Evolutionary conservation across 176 grass and related monocot genomes (phyloP).

Genomic region (Juncus effusus): DNA sequence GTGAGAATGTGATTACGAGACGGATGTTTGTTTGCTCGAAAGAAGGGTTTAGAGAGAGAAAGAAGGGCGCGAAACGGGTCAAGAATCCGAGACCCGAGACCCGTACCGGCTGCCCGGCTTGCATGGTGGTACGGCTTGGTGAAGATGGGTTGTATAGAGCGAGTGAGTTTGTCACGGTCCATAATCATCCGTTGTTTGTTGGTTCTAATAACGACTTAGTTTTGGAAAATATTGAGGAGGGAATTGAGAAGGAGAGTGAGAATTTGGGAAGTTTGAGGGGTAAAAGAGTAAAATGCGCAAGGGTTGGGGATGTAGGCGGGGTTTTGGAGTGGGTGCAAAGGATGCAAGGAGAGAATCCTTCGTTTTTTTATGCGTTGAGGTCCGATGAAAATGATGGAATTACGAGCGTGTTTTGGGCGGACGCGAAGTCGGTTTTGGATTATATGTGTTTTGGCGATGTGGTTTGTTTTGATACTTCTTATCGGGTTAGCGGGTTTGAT

Average conservation of each 20-base stretch:
- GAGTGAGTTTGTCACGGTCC: slow-evolving; percentile 78
- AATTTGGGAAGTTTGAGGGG: slow-evolving; percentile 11
- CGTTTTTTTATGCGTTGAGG: slow-evolving; percentile 70
- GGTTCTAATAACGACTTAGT: slow-evolving; percentile 50
- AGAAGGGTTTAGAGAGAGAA: slow-evolving; percentile 93
- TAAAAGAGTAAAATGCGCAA: slow-evolving; percentile 14
- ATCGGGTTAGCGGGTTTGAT: slow-evolving; percentile 54
- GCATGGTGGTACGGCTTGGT: slow-evolving; percentile 76
- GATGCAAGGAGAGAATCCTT: slow-evolving; percentile 74
- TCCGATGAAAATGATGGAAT: slow-evolving; percentile 69
- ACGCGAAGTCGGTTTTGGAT: slow-evolving; percentile 75
- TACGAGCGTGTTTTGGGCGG: slow-evolving; percentile 67
- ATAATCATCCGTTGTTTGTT: slow-evolving; percentile 73
- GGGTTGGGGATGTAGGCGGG: slow-evolving; percentile 60
- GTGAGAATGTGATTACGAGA: slow-evolving; percentile 78
- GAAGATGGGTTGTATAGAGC: slow-evolving; percentile 69
- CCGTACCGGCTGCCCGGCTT: slow-evolving; percentile 81
- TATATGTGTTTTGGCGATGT: slow-evolving; percentile 78
- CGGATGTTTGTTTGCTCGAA: slow-evolving; percentile 98
- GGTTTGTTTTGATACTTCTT: slow-evolving; percentile 82
- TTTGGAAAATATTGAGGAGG: slow-evolving; percentile 30
- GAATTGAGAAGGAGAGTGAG: slow-evolving; percentile 20
- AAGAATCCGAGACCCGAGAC: slow-evolving; percentile 88
- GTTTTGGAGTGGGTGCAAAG: slow-evolving; percentile 77
- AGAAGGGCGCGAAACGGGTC: slow-evolving; percentile 74